phyloP scores from a whole-genome alignment of 768 basidiomycete species.

The Pleurotus cornucopiae region DNA sequence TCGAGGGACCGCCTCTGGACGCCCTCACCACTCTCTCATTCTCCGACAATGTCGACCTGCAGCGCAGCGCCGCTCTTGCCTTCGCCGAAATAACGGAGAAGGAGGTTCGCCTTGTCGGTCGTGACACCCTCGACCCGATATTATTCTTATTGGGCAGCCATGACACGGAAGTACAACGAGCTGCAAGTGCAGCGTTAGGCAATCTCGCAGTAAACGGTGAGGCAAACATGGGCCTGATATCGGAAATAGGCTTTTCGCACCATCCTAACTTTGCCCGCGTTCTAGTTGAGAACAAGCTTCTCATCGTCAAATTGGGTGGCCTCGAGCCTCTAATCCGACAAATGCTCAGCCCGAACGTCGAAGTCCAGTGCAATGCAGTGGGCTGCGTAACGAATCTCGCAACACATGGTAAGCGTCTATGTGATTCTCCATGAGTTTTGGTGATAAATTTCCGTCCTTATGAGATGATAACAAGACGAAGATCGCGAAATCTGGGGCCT shows the following conservation, averaged over 20 bases:
- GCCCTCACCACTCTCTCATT: conserved; percentile 97
- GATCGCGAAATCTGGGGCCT: conserved; percentile 98
- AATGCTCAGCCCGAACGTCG: conserved; percentile 98
- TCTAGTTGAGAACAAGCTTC: conserved; percentile 95
- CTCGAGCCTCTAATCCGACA: conserved; percentile 97
- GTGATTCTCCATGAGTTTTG: conserved; percentile 7
- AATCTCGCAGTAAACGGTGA: conserved; percentile 97
- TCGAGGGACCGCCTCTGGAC: conserved; percentile 85
- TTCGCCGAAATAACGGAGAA: conserved; percentile 99
- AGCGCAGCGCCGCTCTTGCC: conserved; percentile 94
- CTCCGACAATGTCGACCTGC: conserved; percentile 98
- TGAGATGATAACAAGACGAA: conserved; percentile 99
- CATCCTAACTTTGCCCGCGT: neutral
- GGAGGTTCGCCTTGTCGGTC: conserved; percentile 93
- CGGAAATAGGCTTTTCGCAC: too few species aligned
- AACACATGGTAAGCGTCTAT: conserved; percentile 74
- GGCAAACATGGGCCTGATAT: conserved; percentile 23
- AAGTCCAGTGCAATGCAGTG: conserved; percentile 99
- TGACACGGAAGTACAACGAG: conserved; percentile 98
- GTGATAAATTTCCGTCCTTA: neutral
- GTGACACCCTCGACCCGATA: conserved; percentile 97
- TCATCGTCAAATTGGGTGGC: conserved; percentile 96
- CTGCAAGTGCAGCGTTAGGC: conserved; percentile 94
- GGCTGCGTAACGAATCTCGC: conserved; percentile 99
- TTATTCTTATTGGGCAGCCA: conserved; percentile 95